phyloP scores from a whole-genome alignment of 805 yeast species.

The Blastobotrys parvus region DNA sequence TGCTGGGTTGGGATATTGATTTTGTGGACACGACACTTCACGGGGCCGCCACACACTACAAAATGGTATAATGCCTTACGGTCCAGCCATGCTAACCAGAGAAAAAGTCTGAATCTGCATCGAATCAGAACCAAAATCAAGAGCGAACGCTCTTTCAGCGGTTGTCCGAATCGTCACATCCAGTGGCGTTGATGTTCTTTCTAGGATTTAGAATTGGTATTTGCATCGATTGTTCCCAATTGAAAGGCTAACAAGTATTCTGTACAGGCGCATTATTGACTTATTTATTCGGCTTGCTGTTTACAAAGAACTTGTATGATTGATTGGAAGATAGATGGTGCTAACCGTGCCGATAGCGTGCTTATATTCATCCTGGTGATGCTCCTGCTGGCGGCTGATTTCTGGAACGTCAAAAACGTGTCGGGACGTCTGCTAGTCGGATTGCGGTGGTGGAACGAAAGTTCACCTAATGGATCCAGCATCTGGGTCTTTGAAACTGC shows the following conservation, averaged over 20 bases:
- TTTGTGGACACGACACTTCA: too few relatives aligned
- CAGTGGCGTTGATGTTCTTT: conserved; percentile 63
- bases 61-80: background rate
- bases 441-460: conserved; percentile 91
- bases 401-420: conserved; percentile 89
- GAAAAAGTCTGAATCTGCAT: conserved; percentile 1
- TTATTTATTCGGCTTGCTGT: conserved; percentile 62
- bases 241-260: background rate
- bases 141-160: conserved; percentile 34
- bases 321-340: background rate
- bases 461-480: conserved; percentile 53
- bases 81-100: too few relatives aligned
- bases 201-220: conserved; percentile 49
- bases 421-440: conserved; percentile 88
- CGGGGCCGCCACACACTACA: background rate
- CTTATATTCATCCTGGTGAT: conserved; percentile 73
- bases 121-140: background rate
- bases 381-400: conserved; percentile 75
- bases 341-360: conserved; percentile 31
- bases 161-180: conserved; percentile 69
- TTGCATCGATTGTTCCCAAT: conserved; percentile 3
- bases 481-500: conserved; percentile 88
- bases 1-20: too few relatives aligned
- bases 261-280: conserved; percentile 50
- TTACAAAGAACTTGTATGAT: conserved; percentile 48